These are phyloP conservation scores for Debaryomycetaceae sp. DNA, from an alignment of 1,139 yeast genomes.

Conservation along the genomic window DNA sequence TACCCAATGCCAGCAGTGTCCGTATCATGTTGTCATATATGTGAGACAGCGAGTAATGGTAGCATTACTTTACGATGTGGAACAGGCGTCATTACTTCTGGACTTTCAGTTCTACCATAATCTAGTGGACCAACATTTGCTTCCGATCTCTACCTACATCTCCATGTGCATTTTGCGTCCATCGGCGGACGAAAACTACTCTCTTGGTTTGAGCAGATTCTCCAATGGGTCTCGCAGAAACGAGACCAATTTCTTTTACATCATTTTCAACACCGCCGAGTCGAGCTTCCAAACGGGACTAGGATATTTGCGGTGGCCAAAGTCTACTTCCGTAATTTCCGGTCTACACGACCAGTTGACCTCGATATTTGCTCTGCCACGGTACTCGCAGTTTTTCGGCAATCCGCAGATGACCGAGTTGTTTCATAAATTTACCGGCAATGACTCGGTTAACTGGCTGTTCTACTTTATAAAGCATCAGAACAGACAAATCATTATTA, in stretches of 20 bases:
- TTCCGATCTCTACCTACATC: too few relatives aligned
- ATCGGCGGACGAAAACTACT: too few relatives aligned
- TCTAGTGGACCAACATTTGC: too few relatives aligned
- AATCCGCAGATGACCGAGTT: slow-evolving; percentile 18
- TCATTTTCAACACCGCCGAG: slow-evolving; percentile 19
- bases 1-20: too few relatives aligned
- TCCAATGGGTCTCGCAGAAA: too few relatives aligned
- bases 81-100: too few relatives aligned
- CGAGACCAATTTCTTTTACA: slow-evolving; percentile 33
- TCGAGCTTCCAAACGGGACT: slow-evolving; percentile 25
- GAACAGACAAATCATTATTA: slow-evolving; percentile 22
- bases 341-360: slow-evolving; percentile 31
- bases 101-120: too few relatives aligned
- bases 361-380: slow-evolving; percentile 20
- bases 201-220: too few relatives aligned
- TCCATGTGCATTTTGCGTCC: too few relatives aligned
- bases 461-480: slow-evolving; percentile 26
- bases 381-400: slow-evolving; percentile 14
- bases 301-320: slow-evolving; percentile 18
- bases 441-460: slow-evolving; percentile 33
- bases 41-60: too few relatives aligned
- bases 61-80: too few relatives aligned
- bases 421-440: slow-evolving; percentile 33
- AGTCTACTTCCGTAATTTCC: slow-evolving; percentile 14
- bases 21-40: too few relatives aligned